Conservation (phyloP, 2,329 filamentous ascomycete genomes). For the Colletotrichum melonis region DNA sequence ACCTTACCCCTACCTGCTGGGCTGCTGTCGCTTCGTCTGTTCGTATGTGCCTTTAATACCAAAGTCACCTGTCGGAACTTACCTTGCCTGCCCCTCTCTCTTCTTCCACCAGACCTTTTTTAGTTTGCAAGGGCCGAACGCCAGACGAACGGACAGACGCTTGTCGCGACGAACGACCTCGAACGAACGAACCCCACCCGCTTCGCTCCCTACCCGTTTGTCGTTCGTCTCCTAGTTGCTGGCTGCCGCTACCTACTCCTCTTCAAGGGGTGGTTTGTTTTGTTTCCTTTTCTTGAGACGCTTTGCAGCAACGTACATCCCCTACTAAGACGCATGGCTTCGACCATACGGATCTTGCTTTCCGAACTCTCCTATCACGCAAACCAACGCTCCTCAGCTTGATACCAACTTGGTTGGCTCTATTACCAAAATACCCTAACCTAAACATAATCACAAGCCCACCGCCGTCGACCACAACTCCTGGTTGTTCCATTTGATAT, state of each 20-base stretch:
- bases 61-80: neutral
- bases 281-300: neutral
- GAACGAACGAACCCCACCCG: neutral
- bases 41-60: neutral
- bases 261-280: conserved; percentile 11
- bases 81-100: neutral
- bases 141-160: conserved; percentile 23
- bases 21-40: neutral
- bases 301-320: neutral
- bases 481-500: neutral
- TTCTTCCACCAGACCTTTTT: neutral
- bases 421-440: neutral
- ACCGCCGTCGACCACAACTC: neutral
- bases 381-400: neutral
- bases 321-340: conserved; percentile 2
- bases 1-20: neutral
- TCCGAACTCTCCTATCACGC: neutral
- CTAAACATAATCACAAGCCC: conserved; percentile 5
- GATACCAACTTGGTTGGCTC: neutral
- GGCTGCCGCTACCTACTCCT: neutral
- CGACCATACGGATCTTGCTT: neutral
- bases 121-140: conserved; percentile 11
- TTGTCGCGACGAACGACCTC: conserved; percentile 15
- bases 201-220: neutral
- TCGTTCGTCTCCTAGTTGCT: neutral